A percentile compares a stretch with the other conserved stretches of the same genome.
phyloP scores from a whole-genome alignment of 176 grass and related monocot species.

The Avena insularis region DNA sequence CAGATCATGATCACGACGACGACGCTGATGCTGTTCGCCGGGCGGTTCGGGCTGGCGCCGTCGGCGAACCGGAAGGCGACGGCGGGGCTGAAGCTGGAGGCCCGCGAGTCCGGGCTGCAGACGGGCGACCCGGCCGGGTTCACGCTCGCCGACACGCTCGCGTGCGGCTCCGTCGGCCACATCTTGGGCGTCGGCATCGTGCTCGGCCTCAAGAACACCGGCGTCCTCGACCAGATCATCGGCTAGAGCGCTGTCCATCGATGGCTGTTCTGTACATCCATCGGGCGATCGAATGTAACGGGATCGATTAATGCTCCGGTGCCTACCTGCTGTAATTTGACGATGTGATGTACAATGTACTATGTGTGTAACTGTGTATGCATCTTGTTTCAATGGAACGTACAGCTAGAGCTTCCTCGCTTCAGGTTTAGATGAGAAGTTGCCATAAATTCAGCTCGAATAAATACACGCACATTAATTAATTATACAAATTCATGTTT shows the following conservation, averaged over 20 bases:
- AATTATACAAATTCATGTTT: neutral
- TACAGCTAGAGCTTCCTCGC: conserved; percentile 14
- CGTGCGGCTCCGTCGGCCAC: conserved; percentile 83
- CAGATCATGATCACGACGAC: conserved; percentile 95
- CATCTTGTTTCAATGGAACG: conserved; percentile 24
- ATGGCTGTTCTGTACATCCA: neutral
- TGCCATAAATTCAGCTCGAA: neutral
- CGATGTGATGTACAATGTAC: neutral
- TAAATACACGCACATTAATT: neutral
- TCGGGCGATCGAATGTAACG: neutral
- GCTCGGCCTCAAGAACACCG: conserved; percentile 88
- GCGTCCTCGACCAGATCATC: conserved; percentile 70
- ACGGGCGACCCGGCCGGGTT: conserved; percentile 92
- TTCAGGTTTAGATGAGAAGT: neutral
- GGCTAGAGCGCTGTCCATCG: conserved; percentile 27
- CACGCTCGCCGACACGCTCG: conserved; percentile 90
- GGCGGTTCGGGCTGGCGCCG: conserved; percentile 93
- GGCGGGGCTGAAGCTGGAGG: conserved; percentile 88
- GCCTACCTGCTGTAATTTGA: neutral
- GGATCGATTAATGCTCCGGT: neutral
- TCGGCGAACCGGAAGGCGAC: conserved; percentile 94
- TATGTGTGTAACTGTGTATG: neutral
- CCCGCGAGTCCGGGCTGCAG: conserved; percentile 89
- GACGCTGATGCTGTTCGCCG: conserved; percentile 94
- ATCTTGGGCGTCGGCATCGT: conserved; percentile 92